Evolutionary conservation across 164 flowering plant species (phyloP), one percentile per base, ranked within the genome.

Genomic region (Stephania cephalantha): DNA sequence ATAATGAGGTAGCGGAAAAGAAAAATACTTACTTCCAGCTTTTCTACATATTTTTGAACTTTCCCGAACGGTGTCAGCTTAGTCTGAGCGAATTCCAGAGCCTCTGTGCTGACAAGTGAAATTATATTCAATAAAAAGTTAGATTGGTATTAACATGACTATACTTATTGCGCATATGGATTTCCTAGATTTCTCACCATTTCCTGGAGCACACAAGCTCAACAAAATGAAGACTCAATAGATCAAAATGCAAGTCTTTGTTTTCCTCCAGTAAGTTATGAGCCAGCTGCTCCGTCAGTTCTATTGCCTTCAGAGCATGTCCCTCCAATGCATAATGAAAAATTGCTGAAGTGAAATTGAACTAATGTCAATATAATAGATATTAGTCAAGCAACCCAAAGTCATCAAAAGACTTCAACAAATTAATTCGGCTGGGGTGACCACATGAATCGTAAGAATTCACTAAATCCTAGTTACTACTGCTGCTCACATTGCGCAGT

Each of bases 181-280:
- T 10, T 0, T 48, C 10, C 5, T 1, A 44, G 42, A 74, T 53
- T 45, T 8, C 91, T 88, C 79, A 96, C 98, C 91, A 88, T 80
- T 88, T 94, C 68, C 90, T 86, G 17, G 89, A 81, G 79, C 90
- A 82, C 15, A 96, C 90, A 79, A 96, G 97, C 82, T 89, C 89
- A 70, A 89, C 93, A 85, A 90, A 96, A 86, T 94, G 99, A 81
- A 96, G 97, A 82, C 91, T 86, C 80, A 96, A 81, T 70, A 94
- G 97, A 87, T 96, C 98, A 84, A 96, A 92, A 79, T 88, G 95
- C 87, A 96, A 80, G 81, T 94, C 97, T 85, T 83, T 84, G 77
- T 90, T 90, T 69, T 90, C 86, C 81, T 89, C 94, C 30, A 96
- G 81, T 46, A 96, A 75, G 78, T 86, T 88, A 55, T 77, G 85